Percentiles rank a stretch among this genome's conserved stretches.
These are phyloP conservation scores for Dryas octopetala DNA, from an alignment of 306 rosid genomes.

Conservation along the genomic window DNA sequence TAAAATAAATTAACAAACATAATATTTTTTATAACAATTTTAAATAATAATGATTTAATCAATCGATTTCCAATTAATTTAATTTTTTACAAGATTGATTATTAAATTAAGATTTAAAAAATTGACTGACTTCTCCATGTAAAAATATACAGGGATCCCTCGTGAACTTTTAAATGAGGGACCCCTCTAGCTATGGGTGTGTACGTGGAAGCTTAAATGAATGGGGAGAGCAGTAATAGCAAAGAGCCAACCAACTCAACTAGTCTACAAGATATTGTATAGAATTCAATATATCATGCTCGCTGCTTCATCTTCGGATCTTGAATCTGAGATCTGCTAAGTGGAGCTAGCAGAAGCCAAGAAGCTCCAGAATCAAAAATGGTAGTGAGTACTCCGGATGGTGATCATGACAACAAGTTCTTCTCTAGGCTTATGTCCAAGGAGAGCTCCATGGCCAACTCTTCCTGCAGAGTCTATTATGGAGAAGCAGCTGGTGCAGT, in stretches of 20 bases:
- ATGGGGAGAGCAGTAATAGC: neutral
- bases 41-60: too few species aligned
- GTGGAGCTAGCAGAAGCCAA: neutral
- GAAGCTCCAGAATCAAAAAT: conserved; percentile 13
- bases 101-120: too few species aligned
- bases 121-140: too few species aligned
- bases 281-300: neutral
- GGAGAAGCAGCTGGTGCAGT: conserved; percentile 46
- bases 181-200: too few species aligned
- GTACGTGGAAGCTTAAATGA: conserved; percentile 17
- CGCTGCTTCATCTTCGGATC: conserved; percentile 28
- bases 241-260: conserved; percentile 10
- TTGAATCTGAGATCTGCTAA: conserved; percentile 29
- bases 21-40: neutral
- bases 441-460: conserved; percentile 38
- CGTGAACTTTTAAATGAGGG: too few species aligned
- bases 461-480: conserved; percentile 53
- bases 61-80: too few species aligned
- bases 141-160: too few species aligned
- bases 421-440: conserved; percentile 36
- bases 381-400: neutral
- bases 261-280: neutral
- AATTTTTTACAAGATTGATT: too few species aligned
- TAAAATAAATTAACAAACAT: neutral
- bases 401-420: conserved; percentile 3